Evolutionary conservation across 495 filamentous ascomycete genomes (phyloP).

Genomic region (Staphylotrichum longicolle): DNA sequence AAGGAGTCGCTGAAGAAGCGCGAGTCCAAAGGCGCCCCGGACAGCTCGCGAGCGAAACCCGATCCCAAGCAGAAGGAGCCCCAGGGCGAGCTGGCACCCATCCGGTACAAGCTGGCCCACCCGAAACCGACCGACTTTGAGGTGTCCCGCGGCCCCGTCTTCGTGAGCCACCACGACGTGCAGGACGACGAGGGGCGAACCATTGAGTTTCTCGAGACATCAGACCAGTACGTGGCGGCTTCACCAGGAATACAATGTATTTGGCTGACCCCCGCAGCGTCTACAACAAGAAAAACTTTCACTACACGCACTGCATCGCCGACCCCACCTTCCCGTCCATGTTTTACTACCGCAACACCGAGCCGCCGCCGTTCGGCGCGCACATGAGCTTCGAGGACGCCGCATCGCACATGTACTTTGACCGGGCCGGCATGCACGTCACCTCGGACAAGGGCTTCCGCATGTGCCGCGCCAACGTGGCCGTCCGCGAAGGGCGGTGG

Average conservation of each 20-base stretch:
- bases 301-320: conserved; percentile 87
- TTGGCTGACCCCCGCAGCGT: conserved; percentile 51
- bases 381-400: conserved; percentile 91
- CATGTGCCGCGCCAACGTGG: conserved; percentile 85
- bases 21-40: conserved; percentile 61
- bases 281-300: conserved; percentile 85
- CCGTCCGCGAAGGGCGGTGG: conserved; percentile 83
- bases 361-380: conserved; percentile 73
- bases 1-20: conserved; percentile 76
- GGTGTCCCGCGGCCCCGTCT: conserved; percentile 53
- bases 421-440: conserved; percentile 56
- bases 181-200: conserved; percentile 44
- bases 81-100: conserved; percentile 45
- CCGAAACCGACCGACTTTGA: conserved; percentile 60
- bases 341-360: conserved; percentile 85
- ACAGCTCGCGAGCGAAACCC: conserved; percentile 53
- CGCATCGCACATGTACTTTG: conserved; percentile 71
- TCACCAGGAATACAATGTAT: background rate
- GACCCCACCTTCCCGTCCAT: conserved; percentile 82
- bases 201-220: conserved; percentile 59
- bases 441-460: conserved; percentile 80
- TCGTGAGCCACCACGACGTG: conserved; percentile 50
- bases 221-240: conserved; percentile 57
- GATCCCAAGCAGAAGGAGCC: conserved; percentile 56
- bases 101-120: conserved; percentile 57